Base-by-base conservation (phyloP, 371 early-diverging fungal genomes). In the Zopfochytrium polystomum region DNA sequence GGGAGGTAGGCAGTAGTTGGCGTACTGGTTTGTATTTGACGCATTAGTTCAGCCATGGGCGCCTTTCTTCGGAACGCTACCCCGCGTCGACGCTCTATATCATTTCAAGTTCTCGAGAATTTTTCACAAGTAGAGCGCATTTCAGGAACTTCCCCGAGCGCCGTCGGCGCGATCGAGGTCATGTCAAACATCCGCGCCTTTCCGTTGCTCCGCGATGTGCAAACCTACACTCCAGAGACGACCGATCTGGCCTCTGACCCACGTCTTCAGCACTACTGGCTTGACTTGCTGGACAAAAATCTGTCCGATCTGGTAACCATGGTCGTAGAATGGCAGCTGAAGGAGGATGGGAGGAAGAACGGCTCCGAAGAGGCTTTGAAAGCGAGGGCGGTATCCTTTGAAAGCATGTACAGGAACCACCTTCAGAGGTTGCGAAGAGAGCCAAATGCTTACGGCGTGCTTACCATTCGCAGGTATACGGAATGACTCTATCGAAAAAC, bases 31-130 rank as follows among this genome's bases (percentile, higher is more conserved):
- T 18, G 38, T 18, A 11, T 38, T 11, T 38, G 11, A 38, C 38
- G 7, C 18, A 18, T 38, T 11, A 38, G 18, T 11, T 18, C 18
- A 38, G 38, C 96, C 0, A 85, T 93, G 18, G 97, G 97, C 6
- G 97, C 97, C 1, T 79, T 80, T 58, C 57, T 76, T 3, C 69
- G 79, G 1, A 66, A 70, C 53, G 65, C 78, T 52, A 74, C 85
- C 45, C 58, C 63, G 15, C 47, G 61, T 11, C 66, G 74, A n/a
- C 54, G 71, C 4, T 60, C 67, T n/a, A 38, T 38, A 18, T 38
- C 38, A 38, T 38, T 38, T 38, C 87, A 89, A 51, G 89, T 85
- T 51, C 83, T 82, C 5, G 91, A 90, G 69, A 90, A 90, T 68
- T 90, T 89, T 57, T 80, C 78, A 22, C 75, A 84, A 0, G 68